Evolutionary conservation across 495 filamentous ascomycete species (phyloP).

Genomic region (Talaromyces stipitatus): DNA sequence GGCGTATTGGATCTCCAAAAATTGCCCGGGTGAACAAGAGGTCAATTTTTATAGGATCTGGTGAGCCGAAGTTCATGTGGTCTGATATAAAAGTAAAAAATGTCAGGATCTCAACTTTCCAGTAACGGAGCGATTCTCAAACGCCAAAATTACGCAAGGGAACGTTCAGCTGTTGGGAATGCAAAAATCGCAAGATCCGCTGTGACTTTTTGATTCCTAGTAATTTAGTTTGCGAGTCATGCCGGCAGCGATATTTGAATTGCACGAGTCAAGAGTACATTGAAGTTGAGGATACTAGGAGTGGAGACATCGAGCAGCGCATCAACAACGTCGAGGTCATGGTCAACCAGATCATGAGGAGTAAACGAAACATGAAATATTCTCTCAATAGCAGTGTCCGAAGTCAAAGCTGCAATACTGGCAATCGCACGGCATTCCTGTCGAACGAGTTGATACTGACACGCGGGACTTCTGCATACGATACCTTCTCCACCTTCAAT

Average conservation of each 20-base stretch:
- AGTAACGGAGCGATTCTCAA: conserved; percentile 1
- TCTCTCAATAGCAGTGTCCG: background rate
- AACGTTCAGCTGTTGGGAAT: conserved; percentile 32
- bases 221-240: conserved; percentile 28
- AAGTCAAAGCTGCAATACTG: background rate
- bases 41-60: too few relatives aligned
- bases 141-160: conserved; percentile 26
- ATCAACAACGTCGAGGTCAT: conserved; percentile 17
- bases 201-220: conserved; percentile 19
- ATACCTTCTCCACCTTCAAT: background rate
- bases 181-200: conserved; percentile 29
- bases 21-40: too few relatives aligned
- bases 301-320: conserved; percentile 6
- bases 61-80: too few relatives aligned
- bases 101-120: background rate
- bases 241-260: conserved; percentile 18
- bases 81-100: too few relatives aligned
- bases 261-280: conserved; percentile 18
- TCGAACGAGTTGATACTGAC: background rate
- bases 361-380: background rate
- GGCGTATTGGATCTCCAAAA: too few relatives aligned
- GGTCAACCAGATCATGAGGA: conserved; percentile 11
- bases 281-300: background rate
- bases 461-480: background rate
- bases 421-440: too few relatives aligned